These are phyloP conservation scores for Stentor coeruleus DNA, from an alignment of 73 alveolate genomes.

Conservation along the genomic window DNA sequence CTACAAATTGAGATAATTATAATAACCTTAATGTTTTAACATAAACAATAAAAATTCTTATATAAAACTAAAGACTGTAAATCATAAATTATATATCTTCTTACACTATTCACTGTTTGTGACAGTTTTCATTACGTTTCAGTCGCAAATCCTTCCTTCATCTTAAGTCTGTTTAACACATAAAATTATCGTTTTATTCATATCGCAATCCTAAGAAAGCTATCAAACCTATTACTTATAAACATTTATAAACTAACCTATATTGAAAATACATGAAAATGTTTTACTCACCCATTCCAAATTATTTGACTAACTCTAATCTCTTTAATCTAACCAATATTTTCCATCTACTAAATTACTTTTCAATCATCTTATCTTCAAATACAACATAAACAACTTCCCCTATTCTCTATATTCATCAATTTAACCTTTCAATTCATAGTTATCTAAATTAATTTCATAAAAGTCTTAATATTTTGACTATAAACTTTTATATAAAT, in stretches of 20 bases:
- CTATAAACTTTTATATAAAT: no score
- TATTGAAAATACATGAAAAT: no score
- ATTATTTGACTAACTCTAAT: no score
- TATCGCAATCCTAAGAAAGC: not conserved
- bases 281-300: not conserved
- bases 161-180: not conserved
- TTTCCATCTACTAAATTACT: not conserved
- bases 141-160: not conserved
- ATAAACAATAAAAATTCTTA: no score
- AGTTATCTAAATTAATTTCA: no score
- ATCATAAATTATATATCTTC: not conserved
- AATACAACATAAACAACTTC: not conserved
- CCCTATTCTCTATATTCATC: not conserved
- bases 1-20: not conserved
- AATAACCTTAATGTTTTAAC: no score
- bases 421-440: no score
- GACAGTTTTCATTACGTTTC: not conserved
- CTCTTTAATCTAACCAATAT: not conserved
- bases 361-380: not conserved
- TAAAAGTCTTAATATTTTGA: no score
- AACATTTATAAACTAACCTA: not conserved
- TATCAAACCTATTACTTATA: not conserved
- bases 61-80: no score
- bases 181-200: not conserved
- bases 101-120: not conserved